Evolutionary conservation across 2,329 filamentous ascomycete species (phyloP).

Genomic region (Colletotrichum sublineola): DNA sequence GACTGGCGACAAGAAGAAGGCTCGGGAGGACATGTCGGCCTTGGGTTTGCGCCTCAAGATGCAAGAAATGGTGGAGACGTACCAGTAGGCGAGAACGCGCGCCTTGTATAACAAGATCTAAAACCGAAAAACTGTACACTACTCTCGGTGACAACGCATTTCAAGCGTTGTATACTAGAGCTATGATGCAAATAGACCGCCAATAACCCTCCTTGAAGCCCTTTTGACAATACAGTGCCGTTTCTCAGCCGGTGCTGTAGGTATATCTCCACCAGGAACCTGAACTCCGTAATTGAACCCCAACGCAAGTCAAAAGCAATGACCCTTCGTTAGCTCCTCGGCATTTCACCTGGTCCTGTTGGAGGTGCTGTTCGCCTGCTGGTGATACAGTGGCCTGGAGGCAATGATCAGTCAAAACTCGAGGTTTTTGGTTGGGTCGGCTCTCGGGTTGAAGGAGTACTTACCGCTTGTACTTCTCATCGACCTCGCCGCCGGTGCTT

Average conservation of each 20-base stretch:
- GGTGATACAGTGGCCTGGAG: not conserved
- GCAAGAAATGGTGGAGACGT: slow-evolving; percentile 60
- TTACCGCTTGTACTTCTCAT: slow-evolving; percentile 60
- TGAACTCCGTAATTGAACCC: slow-evolving; percentile 7
- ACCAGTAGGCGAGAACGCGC: slow-evolving; percentile 54
- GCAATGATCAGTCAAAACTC: not conserved
- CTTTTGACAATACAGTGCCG: not conserved
- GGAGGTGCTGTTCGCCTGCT: slow-evolving; percentile 25
- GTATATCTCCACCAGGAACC: slow-evolving; percentile 1
- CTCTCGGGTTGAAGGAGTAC: slow-evolving; percentile 38
- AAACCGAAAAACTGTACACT: slow-evolving; percentile 34
- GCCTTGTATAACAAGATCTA: slow-evolving; percentile 29
- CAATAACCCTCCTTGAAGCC: slow-evolving; percentile 3
- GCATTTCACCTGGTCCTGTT: slow-evolving; percentile 14
- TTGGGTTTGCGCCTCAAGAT: slow-evolving; percentile 61
- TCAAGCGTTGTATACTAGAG: slow-evolving; percentile 2
- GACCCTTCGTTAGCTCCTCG: not conserved
- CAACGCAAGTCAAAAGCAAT: not conserved
- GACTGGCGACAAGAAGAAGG: slow-evolving; percentile 41
- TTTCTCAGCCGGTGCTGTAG: slow-evolving; percentile 8
- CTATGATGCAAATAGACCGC: slow-evolving; percentile 14
- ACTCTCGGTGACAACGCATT: slow-evolving; percentile 9
- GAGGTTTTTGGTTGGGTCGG: not conserved
- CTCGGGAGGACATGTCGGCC: slow-evolving; percentile 58
- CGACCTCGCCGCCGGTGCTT: slow-evolving; percentile 68